Evolutionary conservation across 768 basidiomycete genomes (phyloP), one percentile per base, ranked within the genome.

Genomic region (Xanthoconium purpureum): DNA sequence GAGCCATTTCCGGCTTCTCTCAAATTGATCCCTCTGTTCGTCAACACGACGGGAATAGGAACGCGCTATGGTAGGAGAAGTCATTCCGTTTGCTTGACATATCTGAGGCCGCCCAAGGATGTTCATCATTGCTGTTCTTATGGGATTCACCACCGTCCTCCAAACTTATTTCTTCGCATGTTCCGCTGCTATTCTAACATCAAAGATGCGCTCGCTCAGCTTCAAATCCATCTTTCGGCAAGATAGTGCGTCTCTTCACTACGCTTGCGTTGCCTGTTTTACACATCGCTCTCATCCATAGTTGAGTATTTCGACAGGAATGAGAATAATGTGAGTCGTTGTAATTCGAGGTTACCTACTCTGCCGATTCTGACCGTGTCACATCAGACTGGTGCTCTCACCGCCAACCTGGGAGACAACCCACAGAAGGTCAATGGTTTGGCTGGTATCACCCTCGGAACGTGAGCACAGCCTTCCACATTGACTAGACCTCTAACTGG

Each of bases 251-350:
- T 36, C 7, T 15, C 3, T 50, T 18, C 6, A 8, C 12, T 6
- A 35, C 12, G 8, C 33, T 5, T 28, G 2, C 28, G 14, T 36
- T 42, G 7, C 3, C 14, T 49, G 33, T 14, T 24, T n/a, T 12
- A 43, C 37, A 53, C 43, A 55, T 10, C 30, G 11, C 54, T 37
- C 6, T 29, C 49, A 24, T 24, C 24, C 46, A 30, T 57, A 88
- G 85, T 91, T 62, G 88, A 87, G 58, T 95, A 87, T 78, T 97
- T 95, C 56, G 94, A 97, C 72, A 85, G 83, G 73, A 90, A 93
- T 24, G 83, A 86, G 71, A 84, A 97, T 68, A 89, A 78, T 54
- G 85, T 85, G 69, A 63, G 83, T 73, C 10, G 1, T 29, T 44
- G 1, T n/a, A 12, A 10, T 24, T 45, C 8, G 29, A 2, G 10